A percentile compares a stretch with the other conserved stretches of the same genome.
Conservation (phyloP, 2,329 filamentous ascomycete species). For the Fusarium odoratissimum region DNA sequence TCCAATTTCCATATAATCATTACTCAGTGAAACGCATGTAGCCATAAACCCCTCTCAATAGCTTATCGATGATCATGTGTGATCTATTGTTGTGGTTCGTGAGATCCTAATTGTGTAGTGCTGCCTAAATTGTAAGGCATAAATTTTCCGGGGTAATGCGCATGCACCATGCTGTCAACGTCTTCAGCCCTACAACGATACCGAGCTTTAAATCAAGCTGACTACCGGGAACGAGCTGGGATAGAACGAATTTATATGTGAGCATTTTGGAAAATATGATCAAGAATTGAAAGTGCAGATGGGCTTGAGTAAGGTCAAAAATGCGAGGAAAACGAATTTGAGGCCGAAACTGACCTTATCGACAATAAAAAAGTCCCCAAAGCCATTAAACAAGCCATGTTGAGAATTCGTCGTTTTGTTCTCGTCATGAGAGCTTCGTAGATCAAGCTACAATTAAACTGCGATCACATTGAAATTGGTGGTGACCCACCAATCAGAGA, state of each 20-base stretch:
- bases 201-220: slow-evolving; percentile 40
- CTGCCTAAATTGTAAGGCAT: neutral
- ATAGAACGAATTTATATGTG: slow-evolving; percentile 20
- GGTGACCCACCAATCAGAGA: slow-evolving; percentile 25
- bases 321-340: slow-evolving; percentile 11
- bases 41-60: neutral
- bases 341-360: neutral
- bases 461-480: slow-evolving; percentile 5
- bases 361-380: neutral
- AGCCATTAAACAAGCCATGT: neutral
- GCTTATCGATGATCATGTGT: neutral
- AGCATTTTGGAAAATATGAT: slow-evolving; percentile 13
- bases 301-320: slow-evolving; percentile 8
- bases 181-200: slow-evolving; percentile 45
- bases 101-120: neutral
- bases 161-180: slow-evolving; percentile 7
- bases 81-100: neutral
- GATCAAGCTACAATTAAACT: neutral
- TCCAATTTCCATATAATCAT: neutral
- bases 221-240: slow-evolving; percentile 40
- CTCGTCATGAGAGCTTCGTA: neutral
- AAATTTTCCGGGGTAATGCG: neutral
- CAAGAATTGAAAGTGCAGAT: slow-evolving; percentile 34
- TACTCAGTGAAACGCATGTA: neutral
- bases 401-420: slow-evolving; percentile 16